A percentile compares a stretch with the other conserved stretches of the same genome.
Evolutionary conservation across 1,284 basidiomycete genomes (phyloP).

Genomic region (Singerocomus rubriflavus): DNA sequence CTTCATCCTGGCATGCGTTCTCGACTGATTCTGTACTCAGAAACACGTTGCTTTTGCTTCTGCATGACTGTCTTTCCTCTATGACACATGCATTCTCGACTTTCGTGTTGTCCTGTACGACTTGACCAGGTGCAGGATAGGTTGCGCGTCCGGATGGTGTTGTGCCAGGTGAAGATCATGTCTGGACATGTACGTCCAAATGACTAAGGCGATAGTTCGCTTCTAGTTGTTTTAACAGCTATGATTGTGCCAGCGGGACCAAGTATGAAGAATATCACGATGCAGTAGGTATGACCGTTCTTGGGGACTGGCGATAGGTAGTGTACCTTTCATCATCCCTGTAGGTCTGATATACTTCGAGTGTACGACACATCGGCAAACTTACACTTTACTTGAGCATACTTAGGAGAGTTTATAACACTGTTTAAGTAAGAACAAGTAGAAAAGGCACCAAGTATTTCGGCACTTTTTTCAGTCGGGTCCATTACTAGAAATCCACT

Average conservation of each 20-base stretch:
- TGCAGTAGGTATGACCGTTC: conserved; percentile 39
- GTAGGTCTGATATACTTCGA: conserved; percentile 45
- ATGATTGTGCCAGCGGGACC: conserved; percentile 41
- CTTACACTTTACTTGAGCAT: too few species aligned
- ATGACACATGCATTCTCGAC: conserved; percentile 37
- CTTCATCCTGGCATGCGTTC: neutral
- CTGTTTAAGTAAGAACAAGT: too few species aligned
- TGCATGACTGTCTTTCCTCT: conserved; percentile 46
- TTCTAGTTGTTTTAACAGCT: conserved; percentile 41
- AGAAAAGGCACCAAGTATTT: too few species aligned
- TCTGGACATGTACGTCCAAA: neutral
- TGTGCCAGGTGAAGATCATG: conserved; percentile 31
- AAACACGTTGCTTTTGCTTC: conserved; percentile 36
- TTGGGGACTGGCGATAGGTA: neutral
- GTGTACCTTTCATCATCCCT: neutral
- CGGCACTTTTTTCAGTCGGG: too few species aligned
- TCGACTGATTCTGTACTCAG: conserved; percentile 6
- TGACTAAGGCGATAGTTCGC: neutral
- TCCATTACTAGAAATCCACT: too few species aligned
- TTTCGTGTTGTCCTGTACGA: conserved; percentile 38
- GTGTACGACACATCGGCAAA: conserved; percentile 10
- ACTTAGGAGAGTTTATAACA: too few species aligned
- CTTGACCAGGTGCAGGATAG: conserved; percentile 21
- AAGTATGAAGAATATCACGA: conserved; percentile 42
- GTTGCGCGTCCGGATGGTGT: conserved; percentile 35